Percentiles rank a stretch among this genome's conserved stretches.
Evolutionary conservation across 2,329 filamentous ascomycete species (phyloP).

Genomic region (Dactylellina leptospora): DNA sequence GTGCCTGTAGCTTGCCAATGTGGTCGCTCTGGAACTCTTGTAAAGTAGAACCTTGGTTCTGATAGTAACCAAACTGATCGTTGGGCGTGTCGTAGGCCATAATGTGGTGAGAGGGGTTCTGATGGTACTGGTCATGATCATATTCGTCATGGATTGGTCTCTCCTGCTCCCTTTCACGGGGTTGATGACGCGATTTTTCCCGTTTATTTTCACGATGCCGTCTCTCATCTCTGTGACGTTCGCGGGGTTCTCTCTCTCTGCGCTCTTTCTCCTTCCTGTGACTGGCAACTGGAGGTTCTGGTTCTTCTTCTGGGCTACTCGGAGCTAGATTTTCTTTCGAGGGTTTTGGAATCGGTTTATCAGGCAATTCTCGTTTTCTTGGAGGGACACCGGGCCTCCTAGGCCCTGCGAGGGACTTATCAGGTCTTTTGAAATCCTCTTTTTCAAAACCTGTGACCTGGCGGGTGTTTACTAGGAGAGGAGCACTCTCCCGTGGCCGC

Average conservation of each 20-base stretch:
- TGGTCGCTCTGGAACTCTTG: conserved; percentile 51
- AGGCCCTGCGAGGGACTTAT: conserved; percentile 37
- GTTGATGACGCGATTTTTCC: conserved; percentile 45
- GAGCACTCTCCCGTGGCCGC: conserved; percentile 74
- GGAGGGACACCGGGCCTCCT: conserved; percentile 36
- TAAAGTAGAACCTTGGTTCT: conserved; percentile 20
- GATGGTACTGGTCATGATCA: conserved; percentile 38
- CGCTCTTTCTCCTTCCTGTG: conserved; percentile 36
- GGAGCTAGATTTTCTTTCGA: conserved; percentile 30
- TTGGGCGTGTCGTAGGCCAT: conserved; percentile 15
- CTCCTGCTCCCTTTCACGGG: conserved; percentile 31
- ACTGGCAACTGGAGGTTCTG: conserved; percentile 24
- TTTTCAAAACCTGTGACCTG: conserved; percentile 48
- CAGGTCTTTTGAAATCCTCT: conserved; percentile 49
- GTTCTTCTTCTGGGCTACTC: conserved; percentile 25
- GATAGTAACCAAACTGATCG: conserved; percentile 41
- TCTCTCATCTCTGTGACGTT: conserved; percentile 34
- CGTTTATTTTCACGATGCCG: conserved; percentile 31
- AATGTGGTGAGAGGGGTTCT: conserved; percentile 10
- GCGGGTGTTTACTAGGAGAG: conserved; percentile 41
- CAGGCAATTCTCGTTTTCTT: conserved; percentile 32
- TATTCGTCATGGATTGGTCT: conserved; percentile 30
- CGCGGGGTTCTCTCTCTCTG: conserved; percentile 41
- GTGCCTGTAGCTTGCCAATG: conserved; percentile 49
- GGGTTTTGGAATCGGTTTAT: conserved; percentile 26